phyloP scores from a whole-genome alignment of 2,329 filamentous ascomycete species.

The Neofusicoccum laricinum region DNA sequence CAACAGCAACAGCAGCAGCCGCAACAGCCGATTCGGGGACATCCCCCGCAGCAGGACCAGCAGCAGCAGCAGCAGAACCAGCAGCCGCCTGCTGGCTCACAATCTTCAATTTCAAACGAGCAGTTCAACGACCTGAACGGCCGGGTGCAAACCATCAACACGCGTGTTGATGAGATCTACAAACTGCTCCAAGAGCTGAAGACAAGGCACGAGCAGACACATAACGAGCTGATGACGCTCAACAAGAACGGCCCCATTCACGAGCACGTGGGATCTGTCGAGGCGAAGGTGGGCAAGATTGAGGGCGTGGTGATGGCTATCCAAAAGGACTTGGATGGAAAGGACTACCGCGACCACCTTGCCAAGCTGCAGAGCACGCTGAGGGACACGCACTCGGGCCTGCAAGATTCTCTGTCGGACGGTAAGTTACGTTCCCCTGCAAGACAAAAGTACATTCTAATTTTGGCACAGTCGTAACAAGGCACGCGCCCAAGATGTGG shows the following conservation, averaged over 20 bases:
- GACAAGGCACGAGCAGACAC: constrained; percentile 54
- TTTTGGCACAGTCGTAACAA: constrained; percentile 46
- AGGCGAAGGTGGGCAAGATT: constrained; percentile 48
- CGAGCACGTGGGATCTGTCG: constrained; percentile 34
- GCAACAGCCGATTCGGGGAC: constrained; percentile 14
- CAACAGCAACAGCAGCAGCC: constrained; percentile 21
- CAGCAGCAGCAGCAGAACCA: constrained; percentile 16
- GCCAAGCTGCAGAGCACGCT: constrained; percentile 54
- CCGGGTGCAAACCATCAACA: constrained; percentile 71
- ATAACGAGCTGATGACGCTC: constrained; percentile 49
- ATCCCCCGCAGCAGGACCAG: constrained; percentile 20
- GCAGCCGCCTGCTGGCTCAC: not conserved
- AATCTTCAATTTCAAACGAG: constrained; percentile 22
- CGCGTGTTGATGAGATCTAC: constrained; percentile 64
- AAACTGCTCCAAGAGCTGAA: constrained; percentile 53
- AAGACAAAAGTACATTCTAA: constrained; percentile 43
- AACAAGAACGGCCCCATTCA: constrained; percentile 29
- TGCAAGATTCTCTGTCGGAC: constrained; percentile 35
- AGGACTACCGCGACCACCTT: constrained; percentile 56
- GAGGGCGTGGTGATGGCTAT: constrained; percentile 51
- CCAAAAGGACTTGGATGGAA: constrained; percentile 54
- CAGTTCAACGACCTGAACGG: constrained; percentile 86
- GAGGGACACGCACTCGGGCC: constrained; percentile 51
- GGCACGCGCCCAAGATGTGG: constrained; percentile 56
- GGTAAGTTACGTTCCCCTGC: constrained; percentile 40